phyloP scores from a whole-genome alignment of 176 grass and related monocot species.

The Bromus sterilis region DNA sequence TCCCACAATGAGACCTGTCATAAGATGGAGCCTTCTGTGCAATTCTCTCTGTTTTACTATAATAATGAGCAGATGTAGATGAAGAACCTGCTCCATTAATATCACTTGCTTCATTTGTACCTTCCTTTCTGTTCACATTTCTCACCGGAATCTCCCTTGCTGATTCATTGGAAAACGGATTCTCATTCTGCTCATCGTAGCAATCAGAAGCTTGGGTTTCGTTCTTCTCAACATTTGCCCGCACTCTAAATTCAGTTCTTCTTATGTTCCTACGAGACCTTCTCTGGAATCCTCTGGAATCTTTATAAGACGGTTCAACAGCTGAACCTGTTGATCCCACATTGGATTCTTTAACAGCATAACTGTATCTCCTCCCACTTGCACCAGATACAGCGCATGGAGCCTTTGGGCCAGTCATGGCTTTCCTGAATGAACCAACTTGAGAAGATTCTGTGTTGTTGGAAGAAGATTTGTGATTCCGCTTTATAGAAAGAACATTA shows the following conservation, averaged over 20 bases:
- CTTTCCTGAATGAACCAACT: constrained; percentile 36
- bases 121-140: constrained; percentile 46
- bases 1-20: constrained; percentile 42
- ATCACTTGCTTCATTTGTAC: constrained; percentile 30
- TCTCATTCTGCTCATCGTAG: constrained; percentile 41
- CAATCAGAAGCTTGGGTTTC: constrained; percentile 31
- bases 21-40: constrained; percentile 31
- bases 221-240: constrained; percentile 63
- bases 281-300: constrained; percentile 60
- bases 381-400: constrained; percentile 35
- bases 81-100: constrained; percentile 25
- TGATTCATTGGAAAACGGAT: constrained; percentile 21
- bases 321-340: constrained; percentile 37
- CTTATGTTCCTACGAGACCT: constrained; percentile 53
- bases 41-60: constrained; percentile 30
- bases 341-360: constrained; percentile 49
- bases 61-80: constrained; percentile 25
- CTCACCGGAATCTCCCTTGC: constrained; percentile 32
- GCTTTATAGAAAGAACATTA: constrained; percentile 26
- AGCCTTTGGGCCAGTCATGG: constrained; percentile 27
- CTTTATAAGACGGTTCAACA: constrained; percentile 47
- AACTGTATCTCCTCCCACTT: constrained; percentile 66
- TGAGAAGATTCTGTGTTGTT: constrained; percentile 48
- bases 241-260: constrained; percentile 76
- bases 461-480: constrained; percentile 31